Evolutionary conservation across 2,329 filamentous ascomycete genomes (phyloP), one percentile per base, ranked within the genome.

Genomic region (Aurifilum marmelostoma): DNA sequence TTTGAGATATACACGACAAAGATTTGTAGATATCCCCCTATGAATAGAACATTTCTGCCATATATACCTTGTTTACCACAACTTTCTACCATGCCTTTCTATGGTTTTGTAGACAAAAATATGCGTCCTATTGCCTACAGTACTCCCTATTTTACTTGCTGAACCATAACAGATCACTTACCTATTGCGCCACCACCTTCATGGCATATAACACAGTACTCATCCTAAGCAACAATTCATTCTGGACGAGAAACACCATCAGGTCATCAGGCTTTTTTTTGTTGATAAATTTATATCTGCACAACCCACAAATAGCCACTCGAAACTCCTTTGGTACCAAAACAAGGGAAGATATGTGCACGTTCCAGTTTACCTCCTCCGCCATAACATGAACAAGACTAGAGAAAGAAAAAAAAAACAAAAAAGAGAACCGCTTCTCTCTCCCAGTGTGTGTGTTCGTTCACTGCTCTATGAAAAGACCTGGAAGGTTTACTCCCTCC

Each of bases 251-350:
- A 39, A 39, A 39, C 11, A 6, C 9, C 4, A 65, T 12, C 11
- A 24, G 29, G 9, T 56, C n/a, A 27, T 18, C 34, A 37, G 9
- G 34, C 9, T 39, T 39, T 39, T 39, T 39, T 39, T 39, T 39
- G 8, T 11, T 7, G 62, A 69, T 61, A 62, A 58, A 41, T 34
- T 58, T 71, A 37, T 69, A 69, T 69, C 67, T 69, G 65, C 67
- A n/a, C n/a, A 71, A 69, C 60, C 69, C 64, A 69, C 61, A 67
- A 62, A 69, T 69, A 71, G 69, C 69, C 69, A 71, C 67, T 69
- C n/a, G 3, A 47, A 71, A 71, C 69, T 71, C 69, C 69, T 65
- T 64, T 69, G 69, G 61, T 65, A 69, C 68, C 69, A 67, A 56
- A 29, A 63, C 2, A 67, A 29, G n/a, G n/a, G n/a, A n/a, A n/a